Evolutionary conservation across 805 yeast species (phyloP).

Genomic region (Zygotorulaspora danielsina): DNA sequence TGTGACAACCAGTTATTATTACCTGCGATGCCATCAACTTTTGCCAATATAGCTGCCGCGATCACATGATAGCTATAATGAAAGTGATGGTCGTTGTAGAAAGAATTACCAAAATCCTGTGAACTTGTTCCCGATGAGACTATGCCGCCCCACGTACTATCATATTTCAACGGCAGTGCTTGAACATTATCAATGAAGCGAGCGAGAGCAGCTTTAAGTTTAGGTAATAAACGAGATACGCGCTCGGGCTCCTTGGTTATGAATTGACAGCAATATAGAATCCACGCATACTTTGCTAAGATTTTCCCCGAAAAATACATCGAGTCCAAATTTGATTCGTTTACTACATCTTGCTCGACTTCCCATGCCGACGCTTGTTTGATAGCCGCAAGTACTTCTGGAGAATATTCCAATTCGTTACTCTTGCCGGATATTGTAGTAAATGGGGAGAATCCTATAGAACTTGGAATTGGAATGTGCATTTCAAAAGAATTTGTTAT

Average conservation of each 20-base stretch:
- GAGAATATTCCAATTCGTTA: constrained; percentile 27
- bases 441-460: constrained; percentile 45
- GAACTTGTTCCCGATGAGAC: constrained; percentile 59
- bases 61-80: constrained; percentile 73
- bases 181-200: constrained; percentile 70
- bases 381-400: constrained; percentile 31
- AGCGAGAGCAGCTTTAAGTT: constrained; percentile 62
- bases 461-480: constrained; percentile 42
- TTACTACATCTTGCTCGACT: constrained; percentile 39
- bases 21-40: constrained; percentile 46
- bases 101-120: constrained; percentile 69
- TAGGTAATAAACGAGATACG: constrained; percentile 49
- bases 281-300: constrained; percentile 85
- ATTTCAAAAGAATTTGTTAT: constrained; percentile 40
- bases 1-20: constrained; percentile 52
- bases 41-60: constrained; percentile 61
- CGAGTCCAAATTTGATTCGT: constrained; percentile 57
- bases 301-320: constrained; percentile 90
- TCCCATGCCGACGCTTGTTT: constrained; percentile 37
- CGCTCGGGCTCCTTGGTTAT: constrained; percentile 54
- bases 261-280: constrained; percentile 66
- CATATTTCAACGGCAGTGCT: constrained; percentile 70
- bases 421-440: constrained; percentile 33
- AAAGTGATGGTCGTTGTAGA: constrained; percentile 72
- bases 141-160: constrained; percentile 72